These are phyloP conservation scores for Musa beccarii DNA, from an alignment of 176 grass and related monocot species.

Conservation along the genomic window DNA sequence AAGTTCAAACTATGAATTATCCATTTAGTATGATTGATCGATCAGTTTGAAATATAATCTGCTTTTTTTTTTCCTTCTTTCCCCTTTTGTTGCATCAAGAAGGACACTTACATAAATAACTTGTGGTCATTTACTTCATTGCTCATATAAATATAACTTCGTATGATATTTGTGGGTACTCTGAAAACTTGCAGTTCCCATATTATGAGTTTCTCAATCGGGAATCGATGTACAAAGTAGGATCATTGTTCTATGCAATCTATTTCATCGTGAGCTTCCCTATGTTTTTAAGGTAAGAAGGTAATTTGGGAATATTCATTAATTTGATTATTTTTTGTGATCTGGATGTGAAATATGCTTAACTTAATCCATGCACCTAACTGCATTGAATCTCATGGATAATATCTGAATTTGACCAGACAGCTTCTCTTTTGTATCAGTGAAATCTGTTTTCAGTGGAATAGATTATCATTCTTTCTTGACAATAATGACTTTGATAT, in stretches of 20 bases:
- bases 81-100: not conserved
- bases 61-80: no score
- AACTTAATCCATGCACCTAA: no score
- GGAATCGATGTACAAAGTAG: slow-evolving; percentile 83
- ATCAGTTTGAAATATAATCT: no score
- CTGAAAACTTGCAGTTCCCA: slow-evolving; percentile 60
- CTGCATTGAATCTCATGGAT: no score
- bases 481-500: no score
- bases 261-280: slow-evolving; percentile 98
- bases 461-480: no score
- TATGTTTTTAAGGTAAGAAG: slow-evolving; percentile 83
- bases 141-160: not conserved
- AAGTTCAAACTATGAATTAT: no score
- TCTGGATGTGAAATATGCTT: not conserved
- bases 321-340: not conserved
- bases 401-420: not conserved
- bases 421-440: not conserved
- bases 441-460: not conserved
- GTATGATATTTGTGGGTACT: slow-evolving; percentile 1
- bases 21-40: no score
- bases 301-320: not conserved
- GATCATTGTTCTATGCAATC: slow-evolving; percentile 92
- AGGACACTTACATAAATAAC: not conserved
- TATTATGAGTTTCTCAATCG: slow-evolving; percentile 85
- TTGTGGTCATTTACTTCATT: slow-evolving; percentile 14